Evolutionary conservation across 169 alveolate genomes (phyloP), one percentile per base, ranked within the genome.

Genomic region (Amoebophrya sp.): DNA sequence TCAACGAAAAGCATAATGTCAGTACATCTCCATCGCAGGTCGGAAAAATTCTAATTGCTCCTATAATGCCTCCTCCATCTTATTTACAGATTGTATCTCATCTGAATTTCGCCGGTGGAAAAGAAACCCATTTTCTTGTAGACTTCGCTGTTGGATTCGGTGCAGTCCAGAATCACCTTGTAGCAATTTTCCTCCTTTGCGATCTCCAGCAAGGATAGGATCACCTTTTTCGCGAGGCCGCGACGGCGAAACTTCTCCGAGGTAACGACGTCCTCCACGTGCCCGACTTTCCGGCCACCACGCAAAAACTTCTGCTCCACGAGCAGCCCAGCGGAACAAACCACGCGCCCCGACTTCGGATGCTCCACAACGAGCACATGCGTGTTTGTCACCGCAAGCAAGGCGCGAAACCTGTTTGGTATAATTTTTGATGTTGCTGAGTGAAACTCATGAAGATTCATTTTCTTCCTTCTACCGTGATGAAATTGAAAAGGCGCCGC

Each of bases 361-460:
- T 66, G 32, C 18, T 66, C 83, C 39, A 66, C 83, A 25, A 66
- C 83, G 38, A 66, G 35, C 1, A 66, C 83, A 0, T n/a, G 29
- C 29, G 12, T 7, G 35, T 66, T 66, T 7, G 35, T 66, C 39
- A 25, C 32, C 39, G 12, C 7, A 2, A 66, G 83, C 83, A 66
- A 25, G 35, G 83, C 83, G 83, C 83, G 83, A 66, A 66, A 66
- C 83, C 83, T 66, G 29, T 47, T n/a, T n/a, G n/a, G n/a, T n/a
- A n/a, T n/a, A n/a, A n/a, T n/a, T n/a, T n/a, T n/a, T n/a, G n/a
- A n/a, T n/a, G n/a, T n/a, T n/a, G n/a, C n/a, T n/a, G n/a, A n/a
- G n/a, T n/a, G n/a, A n/a, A n/a, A n/a, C n/a, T n/a, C n/a, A n/a
- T n/a, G n/a, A n/a, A n/a, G n/a, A n/a, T n/a, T n/a, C n/a, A n/a